Base-by-base conservation (phyloP, 1,139 yeast species). In the Torulaspora globosa region DNA sequence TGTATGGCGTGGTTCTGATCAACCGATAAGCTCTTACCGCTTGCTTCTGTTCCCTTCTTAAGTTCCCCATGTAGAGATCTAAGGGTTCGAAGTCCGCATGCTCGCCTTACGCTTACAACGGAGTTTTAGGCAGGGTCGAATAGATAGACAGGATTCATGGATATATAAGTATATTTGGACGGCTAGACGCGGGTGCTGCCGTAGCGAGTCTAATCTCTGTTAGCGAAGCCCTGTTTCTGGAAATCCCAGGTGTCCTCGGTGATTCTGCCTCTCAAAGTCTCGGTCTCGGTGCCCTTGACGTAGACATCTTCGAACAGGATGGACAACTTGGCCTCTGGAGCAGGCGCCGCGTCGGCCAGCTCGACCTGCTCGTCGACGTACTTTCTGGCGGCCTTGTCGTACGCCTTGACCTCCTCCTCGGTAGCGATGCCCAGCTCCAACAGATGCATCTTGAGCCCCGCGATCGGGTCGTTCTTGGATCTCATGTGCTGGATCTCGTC, bases 401-500 rank as follows among this genome's bases (percentile, higher is more conserved):
- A 84, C 51, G 87, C 70, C 79, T 89, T 88, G 70, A 92, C 79
- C 76, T 92, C 97, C 49, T 84, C 95, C 76, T 92, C 98, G 54
- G 94, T 76, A 53, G 96, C 95, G 61, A 92, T 80, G 51, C 78
- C 80, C 69, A 81, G 76, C 58, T 89, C 97, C 63, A 90, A 71
- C 62, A 92, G 75, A 52, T 81, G 84, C 64, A 82, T 82, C 80
- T 90, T 90, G 68, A 92, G 81, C 58, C 97, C 97, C 50, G 96
- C 92, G 71, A 92, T 89, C 62, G 97, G 97, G 71, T 92, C 98
- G 70, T 85, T 89, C 76, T 90, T 84, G 40, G 97, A 88, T 78
- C 98, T 85, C 97, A 92, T 90, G 78, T 92, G 94, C 75, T 90
- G 97, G 60, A 92, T 95, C 77, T 92, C 98, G 75, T 92, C 98